These are phyloP conservation scores for Colletotrichum zoysiae DNA, from an alignment of 2,329 filamentous ascomycete species.

Conservation along the genomic window DNA sequence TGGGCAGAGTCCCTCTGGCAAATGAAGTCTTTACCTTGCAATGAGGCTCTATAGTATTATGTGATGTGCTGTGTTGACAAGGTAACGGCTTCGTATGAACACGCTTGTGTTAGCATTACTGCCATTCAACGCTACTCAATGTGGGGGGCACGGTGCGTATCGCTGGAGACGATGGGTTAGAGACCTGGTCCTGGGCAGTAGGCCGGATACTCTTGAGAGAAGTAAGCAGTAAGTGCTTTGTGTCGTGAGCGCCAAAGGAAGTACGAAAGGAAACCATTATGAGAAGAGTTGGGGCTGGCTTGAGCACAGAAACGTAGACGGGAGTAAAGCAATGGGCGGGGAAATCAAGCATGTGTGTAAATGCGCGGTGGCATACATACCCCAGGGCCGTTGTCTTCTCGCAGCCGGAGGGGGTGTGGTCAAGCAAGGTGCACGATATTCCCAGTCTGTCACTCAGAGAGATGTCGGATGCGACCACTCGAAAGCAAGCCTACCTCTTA, in stretches of 20 bases:
- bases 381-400: background rate
- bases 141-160: background rate
- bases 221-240: background rate
- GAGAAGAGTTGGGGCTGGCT: too few species aligned
- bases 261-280: background rate
- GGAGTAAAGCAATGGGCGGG: background rate
- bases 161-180: background rate
- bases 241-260: background rate
- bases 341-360: background rate
- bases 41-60: background rate
- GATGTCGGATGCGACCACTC: conserved; percentile 3
- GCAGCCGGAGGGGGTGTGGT: background rate
- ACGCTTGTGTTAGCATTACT: background rate
- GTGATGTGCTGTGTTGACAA: background rate
- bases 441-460: background rate
- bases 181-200: background rate
- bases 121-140: too few species aligned
- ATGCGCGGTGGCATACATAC: background rate
- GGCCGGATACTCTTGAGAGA: background rate
- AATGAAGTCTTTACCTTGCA: background rate
- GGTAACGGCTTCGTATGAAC: background rate
- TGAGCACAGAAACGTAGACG: too few species aligned
- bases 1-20: background rate
- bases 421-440: background rate
- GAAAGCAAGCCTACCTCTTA: background rate